A percentile compares a stretch with the other conserved stretches of the same genome.
These are phyloP conservation scores for Mallotus nudiflorus DNA, from an alignment of 345 rosid species.

Conservation along the genomic window DNA sequence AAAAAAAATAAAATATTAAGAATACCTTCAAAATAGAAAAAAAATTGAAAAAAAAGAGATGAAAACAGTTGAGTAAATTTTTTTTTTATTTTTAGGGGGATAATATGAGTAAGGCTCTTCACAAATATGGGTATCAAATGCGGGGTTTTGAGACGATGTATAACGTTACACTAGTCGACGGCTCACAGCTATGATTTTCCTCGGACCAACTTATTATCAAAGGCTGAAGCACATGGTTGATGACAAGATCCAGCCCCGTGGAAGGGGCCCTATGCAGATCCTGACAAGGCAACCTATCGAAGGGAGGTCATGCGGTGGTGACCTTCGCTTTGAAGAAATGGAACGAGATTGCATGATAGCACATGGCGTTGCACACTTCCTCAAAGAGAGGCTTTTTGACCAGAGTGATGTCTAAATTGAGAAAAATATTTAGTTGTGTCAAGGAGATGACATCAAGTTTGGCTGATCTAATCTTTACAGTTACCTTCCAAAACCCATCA, in stretches of 20 bases:
- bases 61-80: too few relatives aligned
- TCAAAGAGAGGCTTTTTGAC: conserved; percentile 93
- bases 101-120: conserved; percentile 96
- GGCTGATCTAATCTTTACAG: conserved; percentile 15
- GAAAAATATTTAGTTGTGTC: background rate
- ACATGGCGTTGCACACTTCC: conserved; percentile 90
- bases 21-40: too few relatives aligned
- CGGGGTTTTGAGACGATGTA: conserved; percentile 98
- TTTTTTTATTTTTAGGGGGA: conserved; percentile 92
- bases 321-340: conserved; percentile 97
- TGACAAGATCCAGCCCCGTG: conserved; percentile 97
- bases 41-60: too few relatives aligned
- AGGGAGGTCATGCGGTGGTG: conserved; percentile 98
- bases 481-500: background rate
- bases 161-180: conserved; percentile 89
- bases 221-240: conserved; percentile 98
- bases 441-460: background rate
- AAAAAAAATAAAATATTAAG: too few relatives aligned
- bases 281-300: conserved; percentile 97
- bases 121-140: conserved; percentile 97
- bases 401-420: conserved; percentile 98
- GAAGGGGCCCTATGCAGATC: conserved; percentile 95
- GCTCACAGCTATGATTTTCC: conserved; percentile 86
- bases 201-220: conserved; percentile 97
- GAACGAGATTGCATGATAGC: conserved; percentile 99